phyloP scores from a whole-genome alignment of 257 asterid species.

The Gynochthodes officinalis region DNA sequence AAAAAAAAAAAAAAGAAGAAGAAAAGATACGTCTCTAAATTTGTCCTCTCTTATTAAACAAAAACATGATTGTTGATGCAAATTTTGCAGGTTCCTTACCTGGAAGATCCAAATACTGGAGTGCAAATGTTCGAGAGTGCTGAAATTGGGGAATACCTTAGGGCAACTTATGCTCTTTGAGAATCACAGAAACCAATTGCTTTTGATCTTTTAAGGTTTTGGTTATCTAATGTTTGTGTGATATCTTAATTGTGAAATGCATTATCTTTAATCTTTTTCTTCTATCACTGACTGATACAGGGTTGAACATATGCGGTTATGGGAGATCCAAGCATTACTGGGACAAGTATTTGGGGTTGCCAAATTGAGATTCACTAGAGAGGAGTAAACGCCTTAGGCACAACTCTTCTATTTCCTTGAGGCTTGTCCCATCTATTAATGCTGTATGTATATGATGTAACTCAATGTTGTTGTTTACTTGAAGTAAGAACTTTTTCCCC shows the following conservation, averaged over 20 bases:
- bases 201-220: conserved; percentile 3
- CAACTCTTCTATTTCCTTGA: background rate
- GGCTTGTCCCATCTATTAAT: conserved; percentile 1
- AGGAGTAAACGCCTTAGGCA: background rate
- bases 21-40: no score
- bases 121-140: conserved; percentile 96
- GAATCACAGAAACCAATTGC: background rate
- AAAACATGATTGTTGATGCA: background rate
- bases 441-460: background rate
- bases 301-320: conserved; percentile 2
- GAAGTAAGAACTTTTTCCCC: no score
- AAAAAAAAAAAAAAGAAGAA: no score
- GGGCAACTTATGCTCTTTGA: conserved; percentile 73
- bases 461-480: background rate
- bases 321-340: conserved; percentile 1
- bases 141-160: conserved; percentile 72
- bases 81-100: conserved; percentile 68
- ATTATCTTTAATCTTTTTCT: background rate
- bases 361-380: conserved; percentile 7
- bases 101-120: conserved; percentile 94
- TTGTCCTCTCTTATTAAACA: background rate
- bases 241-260: background rate
- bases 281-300: conserved; percentile 3
- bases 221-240: conserved; percentile 6
- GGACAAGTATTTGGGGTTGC: background rate